Percentiles rank a stretch among this genome's conserved stretches.
These are phyloP conservation scores for Hyaloscypha variabilis DNA, from an alignment of 495 filamentous ascomycete species.

Conservation along the genomic window DNA sequence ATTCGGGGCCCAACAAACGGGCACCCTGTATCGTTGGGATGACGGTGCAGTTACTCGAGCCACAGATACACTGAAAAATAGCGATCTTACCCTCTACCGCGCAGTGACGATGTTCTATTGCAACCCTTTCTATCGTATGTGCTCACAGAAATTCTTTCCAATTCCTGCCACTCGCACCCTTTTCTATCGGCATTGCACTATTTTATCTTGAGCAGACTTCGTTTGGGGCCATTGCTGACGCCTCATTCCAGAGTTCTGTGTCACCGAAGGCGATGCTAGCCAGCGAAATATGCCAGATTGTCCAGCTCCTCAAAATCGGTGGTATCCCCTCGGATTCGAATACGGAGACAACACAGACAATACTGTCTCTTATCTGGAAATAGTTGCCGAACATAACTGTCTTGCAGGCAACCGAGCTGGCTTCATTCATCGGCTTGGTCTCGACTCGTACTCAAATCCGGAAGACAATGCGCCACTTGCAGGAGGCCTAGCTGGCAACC, in stretches of 20 bases:
- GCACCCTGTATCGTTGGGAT: slow-evolving; percentile 17
- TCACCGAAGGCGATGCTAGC: slow-evolving; percentile 20
- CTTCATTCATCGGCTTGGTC: slow-evolving; percentile 22
- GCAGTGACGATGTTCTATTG: slow-evolving; percentile 25
- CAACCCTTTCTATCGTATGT: slow-evolving; percentile 17
- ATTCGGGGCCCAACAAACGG: slow-evolving; percentile 1
- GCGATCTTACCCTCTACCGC: slow-evolving; percentile 4
- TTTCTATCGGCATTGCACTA: no score
- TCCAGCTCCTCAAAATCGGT: slow-evolving; percentile 14
- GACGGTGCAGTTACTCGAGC: slow-evolving; percentile 15
- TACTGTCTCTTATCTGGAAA: slow-evolving; percentile 12
- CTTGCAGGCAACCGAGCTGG: slow-evolving; percentile 6
- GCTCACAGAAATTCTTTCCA: no score
- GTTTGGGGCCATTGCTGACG: no score
- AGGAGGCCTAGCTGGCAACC: slow-evolving; percentile 22
- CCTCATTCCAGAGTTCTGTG: no score
- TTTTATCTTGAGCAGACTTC: no score
- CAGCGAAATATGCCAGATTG: slow-evolving; percentile 13
- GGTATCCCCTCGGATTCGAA: slow-evolving; percentile 26
- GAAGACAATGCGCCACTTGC: not conserved
- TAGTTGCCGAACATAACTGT: slow-evolving; percentile 12
- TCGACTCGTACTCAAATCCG: not conserved
- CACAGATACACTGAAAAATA: not conserved
- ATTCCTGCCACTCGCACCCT: no score
- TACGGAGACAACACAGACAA: no score